Conservation (phyloP, 1,284 basidiomycete species). For the Macrocystidia cucumis region DNA sequence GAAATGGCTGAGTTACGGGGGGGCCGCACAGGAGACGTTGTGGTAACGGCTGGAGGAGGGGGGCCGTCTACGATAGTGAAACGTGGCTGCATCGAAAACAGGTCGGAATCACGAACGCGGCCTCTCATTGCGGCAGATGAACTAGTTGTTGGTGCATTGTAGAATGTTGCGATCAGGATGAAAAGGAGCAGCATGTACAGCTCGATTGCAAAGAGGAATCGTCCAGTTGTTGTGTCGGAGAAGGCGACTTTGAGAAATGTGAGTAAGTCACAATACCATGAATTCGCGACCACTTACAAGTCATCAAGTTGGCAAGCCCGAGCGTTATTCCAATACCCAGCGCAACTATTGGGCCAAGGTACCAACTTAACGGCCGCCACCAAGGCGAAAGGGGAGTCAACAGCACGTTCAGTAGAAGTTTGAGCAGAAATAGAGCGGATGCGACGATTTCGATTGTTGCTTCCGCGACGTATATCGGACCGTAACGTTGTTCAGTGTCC, state of each 20-base stretch:
- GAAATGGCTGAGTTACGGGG: conserved; percentile 15
- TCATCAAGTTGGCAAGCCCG: conserved; percentile 48
- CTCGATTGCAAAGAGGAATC: conserved; percentile 60
- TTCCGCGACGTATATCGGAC: conserved; percentile 49
- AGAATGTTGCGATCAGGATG: conserved; percentile 43
- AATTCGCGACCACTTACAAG: conserved; percentile 37
- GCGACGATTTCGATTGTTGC: conserved; percentile 48
- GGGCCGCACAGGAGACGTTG: background rate
- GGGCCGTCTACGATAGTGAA: no score
- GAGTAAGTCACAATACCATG: background rate
- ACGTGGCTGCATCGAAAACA: no score
- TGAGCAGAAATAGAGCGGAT: conserved; percentile 53
- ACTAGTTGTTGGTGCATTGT: conserved; percentile 14
- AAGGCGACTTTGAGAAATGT: conserved; percentile 46
- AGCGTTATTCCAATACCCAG: conserved; percentile 45
- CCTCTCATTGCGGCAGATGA: conserved; percentile 2
- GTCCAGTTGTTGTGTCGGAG: conserved; percentile 62
- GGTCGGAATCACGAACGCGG: background rate
- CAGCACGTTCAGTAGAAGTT: conserved; percentile 51
- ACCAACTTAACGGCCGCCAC: conserved; percentile 38
- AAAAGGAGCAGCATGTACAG: conserved; percentile 57
- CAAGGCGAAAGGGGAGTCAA: conserved; percentile 31
- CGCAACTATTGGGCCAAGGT: conserved; percentile 43
- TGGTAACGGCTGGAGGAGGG: conserved; percentile 1
- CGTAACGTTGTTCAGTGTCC: conserved; percentile 30